Conservation (phyloP, 2,329 filamentous ascomycete genomes). For the Sporothrix protearum region DNA sequence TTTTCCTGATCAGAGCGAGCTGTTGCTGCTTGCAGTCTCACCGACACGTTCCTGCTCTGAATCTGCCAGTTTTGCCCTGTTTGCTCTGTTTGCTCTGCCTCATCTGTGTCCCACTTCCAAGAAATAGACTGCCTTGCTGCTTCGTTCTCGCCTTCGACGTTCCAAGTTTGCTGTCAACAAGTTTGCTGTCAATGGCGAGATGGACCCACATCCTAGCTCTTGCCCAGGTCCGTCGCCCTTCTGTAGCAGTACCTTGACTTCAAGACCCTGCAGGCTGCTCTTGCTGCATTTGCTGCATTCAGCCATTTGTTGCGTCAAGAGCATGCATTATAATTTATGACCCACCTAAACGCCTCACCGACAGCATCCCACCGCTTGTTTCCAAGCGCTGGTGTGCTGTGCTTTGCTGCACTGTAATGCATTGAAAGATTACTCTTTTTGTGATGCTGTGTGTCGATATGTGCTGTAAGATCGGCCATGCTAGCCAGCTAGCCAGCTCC, state of each 20-base stretch:
- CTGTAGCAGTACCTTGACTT: neutral
- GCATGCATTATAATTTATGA: neutral
- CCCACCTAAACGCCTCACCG: conserved; percentile 9
- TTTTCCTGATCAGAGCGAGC: neutral
- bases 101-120: neutral
- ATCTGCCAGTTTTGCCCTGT: neutral
- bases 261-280: neutral
- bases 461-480: conserved; percentile 2
- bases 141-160: neutral
- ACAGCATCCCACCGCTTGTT: conserved; percentile 9
- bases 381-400: conserved; percentile 5
- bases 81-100: neutral
- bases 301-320: neutral
- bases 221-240: neutral
- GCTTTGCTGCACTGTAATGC: neutral
- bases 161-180: conserved; percentile 5
- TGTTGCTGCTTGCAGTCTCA: neutral
- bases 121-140: neutral
- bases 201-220: neutral
- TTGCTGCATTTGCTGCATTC: neutral
- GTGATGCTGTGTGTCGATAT: neutral
- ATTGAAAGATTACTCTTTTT: no score
- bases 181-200: neutral
- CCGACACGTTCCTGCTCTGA: neutral
- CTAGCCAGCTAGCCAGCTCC: neutral